Conservation (phyloP, 768 basidiomycete species). For the Kwoniella sp. region DNA sequence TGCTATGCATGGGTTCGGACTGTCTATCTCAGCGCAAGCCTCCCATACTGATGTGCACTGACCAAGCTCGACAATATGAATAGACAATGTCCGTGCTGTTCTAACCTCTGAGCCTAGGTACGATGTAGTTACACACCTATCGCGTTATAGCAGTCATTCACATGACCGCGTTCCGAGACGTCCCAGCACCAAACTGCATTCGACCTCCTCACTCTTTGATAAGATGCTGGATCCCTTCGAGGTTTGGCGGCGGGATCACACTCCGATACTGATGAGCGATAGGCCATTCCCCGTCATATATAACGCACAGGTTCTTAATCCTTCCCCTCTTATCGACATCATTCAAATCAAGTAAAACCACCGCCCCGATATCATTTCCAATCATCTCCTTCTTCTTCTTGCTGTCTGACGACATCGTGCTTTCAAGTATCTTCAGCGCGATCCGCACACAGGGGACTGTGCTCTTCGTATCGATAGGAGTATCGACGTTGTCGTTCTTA, state of each 20-base stretch:
- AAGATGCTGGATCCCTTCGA: constrained; percentile 12
- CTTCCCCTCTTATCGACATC: background rate
- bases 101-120: too few species aligned
- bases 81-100: too few species aligned
- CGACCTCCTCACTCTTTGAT: background rate
- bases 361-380: constrained; percentile 11
- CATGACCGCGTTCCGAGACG: too few species aligned
- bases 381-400: background rate
- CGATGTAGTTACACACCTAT: too few species aligned
- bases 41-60: too few species aligned
- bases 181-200: too few species aligned
- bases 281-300: constrained; percentile 34
- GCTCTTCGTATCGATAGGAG: background rate
- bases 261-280: constrained; percentile 33
- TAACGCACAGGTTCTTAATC: constrained; percentile 18
- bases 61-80: too few species aligned
- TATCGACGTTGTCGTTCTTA: too few species aligned
- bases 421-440: background rate
- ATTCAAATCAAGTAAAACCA: constrained; percentile 25
- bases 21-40: too few species aligned
- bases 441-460: background rate
- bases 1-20: too few species aligned
- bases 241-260: constrained; percentile 18
- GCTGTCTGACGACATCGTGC: background rate
- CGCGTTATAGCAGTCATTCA: too few species aligned